phyloP scores from a whole-genome alignment of 2,329 filamentous ascomycete species.

The Lachnum nothofagi region DNA sequence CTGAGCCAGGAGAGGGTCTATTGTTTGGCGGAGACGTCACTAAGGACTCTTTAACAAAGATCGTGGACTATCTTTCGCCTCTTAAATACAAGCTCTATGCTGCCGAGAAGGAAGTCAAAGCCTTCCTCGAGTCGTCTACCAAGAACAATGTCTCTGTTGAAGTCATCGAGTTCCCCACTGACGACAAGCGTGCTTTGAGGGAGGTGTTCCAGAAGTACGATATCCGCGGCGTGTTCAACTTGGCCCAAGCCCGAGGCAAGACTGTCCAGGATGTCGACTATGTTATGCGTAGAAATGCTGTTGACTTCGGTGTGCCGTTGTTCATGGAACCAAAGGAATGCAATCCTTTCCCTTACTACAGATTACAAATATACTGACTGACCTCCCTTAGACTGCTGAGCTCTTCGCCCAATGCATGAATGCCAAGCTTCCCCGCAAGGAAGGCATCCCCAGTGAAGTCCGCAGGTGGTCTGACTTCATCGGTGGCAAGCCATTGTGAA shows the following conservation, averaged over 20 bases:
- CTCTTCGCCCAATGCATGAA: conserved; percentile 97
- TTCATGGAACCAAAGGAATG: conserved; percentile 98
- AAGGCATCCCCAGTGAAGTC: conserved; percentile 87
- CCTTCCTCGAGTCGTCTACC: conserved; percentile 67
- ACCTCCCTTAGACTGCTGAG: conserved; percentile 70
- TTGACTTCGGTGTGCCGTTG: conserved; percentile 94
- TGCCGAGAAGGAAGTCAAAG: conserved; percentile 74
- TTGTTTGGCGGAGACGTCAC: conserved; percentile 82
- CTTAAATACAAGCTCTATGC: conserved; percentile 94
- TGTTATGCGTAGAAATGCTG: conserved; percentile 95
- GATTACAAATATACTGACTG: conserved; percentile 18
- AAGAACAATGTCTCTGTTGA: conserved; percentile 69
- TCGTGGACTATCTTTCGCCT: conserved; percentile 81
- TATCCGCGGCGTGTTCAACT: conserved; percentile 92
- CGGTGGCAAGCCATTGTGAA: conserved; percentile 72
- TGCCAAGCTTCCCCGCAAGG: conserved; percentile 83
- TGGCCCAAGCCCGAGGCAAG: conserved; percentile 78
- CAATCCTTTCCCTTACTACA: conserved; percentile 14
- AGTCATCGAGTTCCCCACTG: conserved; percentile 92
- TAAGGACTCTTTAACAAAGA: conserved; percentile 65
- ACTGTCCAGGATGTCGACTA: conserved; percentile 90
- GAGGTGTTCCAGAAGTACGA: conserved; percentile 97
- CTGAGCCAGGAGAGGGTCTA: conserved; percentile 89
- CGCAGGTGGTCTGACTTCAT: conserved; percentile 94
- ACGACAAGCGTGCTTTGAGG: conserved; percentile 89